phyloP scores from a whole-genome alignment of 345 rosid species.

The Streptanthus diversifolius region DNA sequence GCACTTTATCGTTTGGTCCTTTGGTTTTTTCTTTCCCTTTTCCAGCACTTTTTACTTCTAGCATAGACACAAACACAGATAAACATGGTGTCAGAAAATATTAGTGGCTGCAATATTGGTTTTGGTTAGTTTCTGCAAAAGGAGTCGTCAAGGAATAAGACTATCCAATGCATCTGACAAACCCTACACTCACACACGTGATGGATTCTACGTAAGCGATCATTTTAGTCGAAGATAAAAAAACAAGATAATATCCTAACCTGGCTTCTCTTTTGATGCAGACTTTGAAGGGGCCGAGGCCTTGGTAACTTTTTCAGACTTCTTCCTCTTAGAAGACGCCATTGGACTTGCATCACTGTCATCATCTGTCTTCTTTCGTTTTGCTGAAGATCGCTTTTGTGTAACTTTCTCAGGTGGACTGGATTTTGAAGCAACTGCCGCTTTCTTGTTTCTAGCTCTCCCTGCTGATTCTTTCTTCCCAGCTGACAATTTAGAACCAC shows the following conservation, averaged over 20 bases:
- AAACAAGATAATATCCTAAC: constrained; percentile 29
- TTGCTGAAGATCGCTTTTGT: constrained; percentile 48
- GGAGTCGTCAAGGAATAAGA: neutral
- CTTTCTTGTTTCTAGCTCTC: constrained; percentile 56
- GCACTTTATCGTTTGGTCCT: constrained; percentile 55
- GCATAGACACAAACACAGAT: constrained; percentile 21
- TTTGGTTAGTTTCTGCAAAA: constrained; percentile 1
- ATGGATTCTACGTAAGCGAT: neutral
- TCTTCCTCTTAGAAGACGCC: constrained; percentile 60
- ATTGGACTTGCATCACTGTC: constrained; percentile 59
- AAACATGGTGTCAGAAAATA: constrained; percentile 20
- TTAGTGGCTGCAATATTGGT: neutral
- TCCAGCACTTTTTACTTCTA: constrained; percentile 47
- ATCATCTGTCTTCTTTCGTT: constrained; percentile 47
- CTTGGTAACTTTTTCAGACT: constrained; percentile 38
- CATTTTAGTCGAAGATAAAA: neutral
- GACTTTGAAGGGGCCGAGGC: constrained; percentile 48
- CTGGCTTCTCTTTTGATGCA: constrained; percentile 62
- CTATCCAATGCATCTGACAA: constrained; percentile 3
- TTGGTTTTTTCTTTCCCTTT: constrained; percentile 65
- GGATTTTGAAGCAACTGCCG: constrained; percentile 35
- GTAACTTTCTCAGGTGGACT: constrained; percentile 53
- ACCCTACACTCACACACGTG: neutral
- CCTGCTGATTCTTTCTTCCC: constrained; percentile 54
- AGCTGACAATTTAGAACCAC: constrained; percentile 39